These are phyloP conservation scores for Podila clonocystis DNA, from an alignment of 192 early-diverging fungal species.

Conservation along the genomic window DNA sequence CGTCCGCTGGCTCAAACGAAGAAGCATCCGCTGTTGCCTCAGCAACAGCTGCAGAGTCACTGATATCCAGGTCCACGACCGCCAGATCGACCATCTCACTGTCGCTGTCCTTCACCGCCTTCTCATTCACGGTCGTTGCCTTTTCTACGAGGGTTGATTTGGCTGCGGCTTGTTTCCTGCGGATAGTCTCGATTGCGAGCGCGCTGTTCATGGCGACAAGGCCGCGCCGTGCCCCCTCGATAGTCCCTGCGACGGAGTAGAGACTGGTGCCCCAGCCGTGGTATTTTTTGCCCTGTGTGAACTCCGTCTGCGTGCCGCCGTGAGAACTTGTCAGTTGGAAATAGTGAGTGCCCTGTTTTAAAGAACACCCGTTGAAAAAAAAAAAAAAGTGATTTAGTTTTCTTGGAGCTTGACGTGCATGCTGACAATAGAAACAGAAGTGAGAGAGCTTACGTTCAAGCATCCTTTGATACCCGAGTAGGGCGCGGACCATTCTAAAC, in stretches of 20 bases:
- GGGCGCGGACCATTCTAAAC: conserved; percentile 24
- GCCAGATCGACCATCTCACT: background rate
- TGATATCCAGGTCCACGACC: conserved; percentile 33
- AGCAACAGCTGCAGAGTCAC: conserved; percentile 18
- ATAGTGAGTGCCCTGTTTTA: conserved; percentile 28
- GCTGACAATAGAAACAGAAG: background rate
- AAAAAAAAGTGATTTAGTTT: background rate
- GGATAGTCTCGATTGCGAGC: conserved; percentile 11
- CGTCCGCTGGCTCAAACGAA: background rate
- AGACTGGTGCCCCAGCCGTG: conserved; percentile 17
- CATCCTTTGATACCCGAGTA: conserved; percentile 10
- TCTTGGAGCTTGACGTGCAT: background rate
- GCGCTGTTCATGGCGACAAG: conserved; percentile 34
- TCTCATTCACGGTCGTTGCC: background rate
- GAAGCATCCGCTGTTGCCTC: conserved; percentile 4
- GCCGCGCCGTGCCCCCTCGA: conserved; percentile 19
- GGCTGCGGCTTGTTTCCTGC: background rate
- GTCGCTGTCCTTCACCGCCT: background rate
- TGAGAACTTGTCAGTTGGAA: conserved; percentile 25
- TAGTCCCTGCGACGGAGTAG: conserved; percentile 3
- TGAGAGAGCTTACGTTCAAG: conserved; percentile 12
- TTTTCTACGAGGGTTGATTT: background rate
- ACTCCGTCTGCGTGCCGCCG: conserved; percentile 17
- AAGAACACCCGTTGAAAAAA: background rate
- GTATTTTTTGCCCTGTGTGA: conserved; percentile 35